Percentiles rank a stretch among this genome's conserved stretches.
phyloP scores from a whole-genome alignment of 768 basidiomycete genomes.

The Lepiota venenata region DNA sequence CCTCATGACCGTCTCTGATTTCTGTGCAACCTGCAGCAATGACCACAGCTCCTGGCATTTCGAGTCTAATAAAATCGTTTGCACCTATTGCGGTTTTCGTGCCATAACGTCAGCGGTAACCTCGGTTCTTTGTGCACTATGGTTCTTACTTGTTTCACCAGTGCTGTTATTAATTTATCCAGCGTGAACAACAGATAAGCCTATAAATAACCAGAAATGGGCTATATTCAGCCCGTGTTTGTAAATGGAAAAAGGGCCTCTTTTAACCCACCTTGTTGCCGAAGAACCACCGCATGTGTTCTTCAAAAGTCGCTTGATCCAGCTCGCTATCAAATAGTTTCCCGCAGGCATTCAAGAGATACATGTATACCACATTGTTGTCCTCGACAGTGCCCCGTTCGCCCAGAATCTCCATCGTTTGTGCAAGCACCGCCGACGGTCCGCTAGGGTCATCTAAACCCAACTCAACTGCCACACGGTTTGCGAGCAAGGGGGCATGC shows the following conservation, averaged over 20 bases:
- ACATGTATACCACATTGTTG: conserved; percentile 78
- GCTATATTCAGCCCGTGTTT: conserved; percentile 12
- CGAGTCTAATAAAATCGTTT: conserved; percentile 79
- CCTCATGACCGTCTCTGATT: conserved; percentile 45
- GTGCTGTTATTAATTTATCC: conserved; percentile 85
- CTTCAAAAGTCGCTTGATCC: conserved; percentile 90
- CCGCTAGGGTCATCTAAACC: conserved; percentile 86
- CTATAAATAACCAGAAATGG: conserved; percentile 38
- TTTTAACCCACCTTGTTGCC: conserved; percentile 64
- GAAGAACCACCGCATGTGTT: conserved; percentile 94
- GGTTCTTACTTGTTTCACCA: conserved; percentile 83
- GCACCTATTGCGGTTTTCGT: conserved; percentile 52
- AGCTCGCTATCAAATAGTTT: conserved; percentile 92
- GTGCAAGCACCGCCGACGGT: conserved; percentile 60
- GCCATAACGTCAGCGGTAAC: background rate
- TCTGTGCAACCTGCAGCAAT: conserved; percentile 65
- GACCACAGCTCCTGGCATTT: conserved; percentile 86
- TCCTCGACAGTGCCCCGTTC: conserved; percentile 42
- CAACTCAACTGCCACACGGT: conserved; percentile 79
- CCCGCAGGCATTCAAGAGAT: conserved; percentile 87
- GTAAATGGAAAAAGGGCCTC: background rate
- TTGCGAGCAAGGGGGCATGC: conserved; percentile 64
- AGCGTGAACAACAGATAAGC: conserved; percentile 92
- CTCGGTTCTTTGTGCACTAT: background rate
- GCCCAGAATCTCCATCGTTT: conserved; percentile 61